These are phyloP conservation scores for Hibiscus trionum DNA, from an alignment of 345 rosid species.

Conservation along the genomic window DNA sequence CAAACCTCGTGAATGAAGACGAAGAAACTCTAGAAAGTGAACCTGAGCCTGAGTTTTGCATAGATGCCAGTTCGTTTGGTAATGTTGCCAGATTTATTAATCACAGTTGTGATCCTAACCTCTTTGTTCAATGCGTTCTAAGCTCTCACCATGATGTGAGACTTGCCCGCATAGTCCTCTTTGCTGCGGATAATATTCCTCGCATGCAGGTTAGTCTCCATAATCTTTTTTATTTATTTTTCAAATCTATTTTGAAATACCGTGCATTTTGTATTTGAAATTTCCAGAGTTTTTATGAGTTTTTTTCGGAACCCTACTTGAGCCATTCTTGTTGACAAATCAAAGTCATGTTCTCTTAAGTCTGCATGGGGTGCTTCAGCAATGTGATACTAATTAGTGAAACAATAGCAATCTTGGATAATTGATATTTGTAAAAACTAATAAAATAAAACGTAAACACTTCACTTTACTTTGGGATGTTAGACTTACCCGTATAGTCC, in stretches of 20 bases:
- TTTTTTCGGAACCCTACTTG: background rate
- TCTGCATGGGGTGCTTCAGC: background rate
- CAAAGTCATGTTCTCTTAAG: background rate
- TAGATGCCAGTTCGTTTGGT: constrained; percentile 77
- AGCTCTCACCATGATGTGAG: constrained; percentile 72
- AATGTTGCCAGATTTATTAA: constrained; percentile 82
- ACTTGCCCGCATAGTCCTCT: constrained; percentile 76
- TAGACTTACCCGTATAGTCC: background rate
- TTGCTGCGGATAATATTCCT: constrained; percentile 87
- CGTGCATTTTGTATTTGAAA: background rate
- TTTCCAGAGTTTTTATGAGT: background rate
- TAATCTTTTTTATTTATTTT: background rate
- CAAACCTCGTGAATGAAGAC: constrained; percentile 11
- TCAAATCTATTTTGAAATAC: background rate
- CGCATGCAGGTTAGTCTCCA: constrained; percentile 56
- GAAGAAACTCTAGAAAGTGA: constrained; percentile 40
- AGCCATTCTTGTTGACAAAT: background rate
- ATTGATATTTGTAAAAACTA: background rate
- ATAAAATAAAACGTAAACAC: background rate
- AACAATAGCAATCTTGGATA: background rate
- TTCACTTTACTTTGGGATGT: background rate
- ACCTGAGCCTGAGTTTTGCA: constrained; percentile 67
- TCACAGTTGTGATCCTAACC: constrained; percentile 91
- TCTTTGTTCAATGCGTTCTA: constrained; percentile 80
- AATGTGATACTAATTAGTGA: background rate